Base-by-base conservation (phyloP, 495 filamentous ascomycete species). In the Penicillium alfredii region DNA sequence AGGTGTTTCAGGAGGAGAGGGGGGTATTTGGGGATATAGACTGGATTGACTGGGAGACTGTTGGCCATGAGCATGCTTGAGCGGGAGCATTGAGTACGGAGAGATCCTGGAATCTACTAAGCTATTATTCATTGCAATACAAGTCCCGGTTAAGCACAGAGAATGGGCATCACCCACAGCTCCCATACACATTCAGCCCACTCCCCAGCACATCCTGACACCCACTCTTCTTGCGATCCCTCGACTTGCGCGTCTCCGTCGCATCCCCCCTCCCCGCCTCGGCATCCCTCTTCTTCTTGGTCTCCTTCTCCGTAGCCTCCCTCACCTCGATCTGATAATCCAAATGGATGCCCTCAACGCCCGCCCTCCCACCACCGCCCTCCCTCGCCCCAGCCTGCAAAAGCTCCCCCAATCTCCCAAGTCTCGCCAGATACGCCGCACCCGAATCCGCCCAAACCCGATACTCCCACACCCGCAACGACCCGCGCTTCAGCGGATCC, bases 381-480 rank as follows among this genome's bases (percentile, higher is more conserved):
- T 16, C 12, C 25, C 43, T 12, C 16, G 3, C 24, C n/a, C 26
- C 39, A 32, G 7, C 7, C 37, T 32, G 33, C 21, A 16, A 33
- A 12, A 46, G 20, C 28, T 45, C 42, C 17, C 41, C 40, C 45
- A 78, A 58, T 42, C 53, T 36, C 33, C 76, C 77, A 21, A 47
- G 38, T 24, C 64, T 57, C 12, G 78, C 78, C 38, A 81, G 56
- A 64, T 76, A 79, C 13, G 73, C 75, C 17, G 77, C 77, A 8
- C 77, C 78, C 3, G 74, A 73, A 65, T 82, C 78, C 17, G 74
- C 78, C 78, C 78, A 82, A 22, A 81, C 61, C 40, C 71, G 61
- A 57, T 77, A 82, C 38, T 60, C 64, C 14, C 40, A 42, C 8
- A 81, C 60, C 48, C 66, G 73, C 10, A 58, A 30, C 33, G 38